Evolutionary conservation across 2,329 filamentous ascomycete genomes (phyloP).

Genomic region (Ophiosphaerella herpotricha): DNA sequence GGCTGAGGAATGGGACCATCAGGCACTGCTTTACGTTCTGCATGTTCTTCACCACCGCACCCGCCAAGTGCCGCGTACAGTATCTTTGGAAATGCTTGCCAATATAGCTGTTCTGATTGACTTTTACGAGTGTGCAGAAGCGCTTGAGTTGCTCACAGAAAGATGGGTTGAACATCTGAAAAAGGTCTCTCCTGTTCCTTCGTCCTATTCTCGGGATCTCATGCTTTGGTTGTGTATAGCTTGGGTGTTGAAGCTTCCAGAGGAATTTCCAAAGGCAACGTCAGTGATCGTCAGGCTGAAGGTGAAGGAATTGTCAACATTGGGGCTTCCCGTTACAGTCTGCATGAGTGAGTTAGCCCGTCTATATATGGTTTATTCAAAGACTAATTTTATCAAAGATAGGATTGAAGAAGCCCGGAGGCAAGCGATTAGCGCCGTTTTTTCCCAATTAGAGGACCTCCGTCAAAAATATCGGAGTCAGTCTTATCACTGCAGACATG

Average conservation of each 20-base stretch:
- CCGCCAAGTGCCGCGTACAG: conserved; percentile 44
- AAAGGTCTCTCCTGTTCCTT: conserved; percentile 3
- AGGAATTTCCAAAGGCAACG: conserved; percentile 14
- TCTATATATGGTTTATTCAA: background rate
- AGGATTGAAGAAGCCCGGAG: conserved; percentile 4
- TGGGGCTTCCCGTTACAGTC: conserved; percentile 6
- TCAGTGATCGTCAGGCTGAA: background rate
- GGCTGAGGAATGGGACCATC: conserved; percentile 33
- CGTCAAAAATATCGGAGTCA: conserved; percentile 4
- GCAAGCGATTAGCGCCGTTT: conserved; percentile 7
- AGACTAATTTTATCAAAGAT: conserved; percentile 5
- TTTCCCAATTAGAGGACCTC: conserved; percentile 7
- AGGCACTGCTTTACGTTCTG: conserved; percentile 50
- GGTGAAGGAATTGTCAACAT: conserved; percentile 1
- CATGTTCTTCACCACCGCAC: conserved; percentile 53
- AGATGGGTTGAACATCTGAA: conserved; percentile 46
- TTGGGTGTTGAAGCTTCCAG: conserved; percentile 20
- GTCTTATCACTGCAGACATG: conserved; percentile 3
- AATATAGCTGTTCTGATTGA: conserved; percentile 53
- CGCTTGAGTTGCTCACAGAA: conserved; percentile 49
- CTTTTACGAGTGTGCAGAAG: conserved; percentile 49
- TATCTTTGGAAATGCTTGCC: conserved; percentile 51
- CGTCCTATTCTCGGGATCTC: conserved; percentile 16
- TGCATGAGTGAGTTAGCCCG: conserved; percentile 4
- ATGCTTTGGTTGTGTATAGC: conserved; percentile 31